phyloP scores from a whole-genome alignment of 2,329 filamentous ascomycete species.

The Epichloe gansuensis region DNA sequence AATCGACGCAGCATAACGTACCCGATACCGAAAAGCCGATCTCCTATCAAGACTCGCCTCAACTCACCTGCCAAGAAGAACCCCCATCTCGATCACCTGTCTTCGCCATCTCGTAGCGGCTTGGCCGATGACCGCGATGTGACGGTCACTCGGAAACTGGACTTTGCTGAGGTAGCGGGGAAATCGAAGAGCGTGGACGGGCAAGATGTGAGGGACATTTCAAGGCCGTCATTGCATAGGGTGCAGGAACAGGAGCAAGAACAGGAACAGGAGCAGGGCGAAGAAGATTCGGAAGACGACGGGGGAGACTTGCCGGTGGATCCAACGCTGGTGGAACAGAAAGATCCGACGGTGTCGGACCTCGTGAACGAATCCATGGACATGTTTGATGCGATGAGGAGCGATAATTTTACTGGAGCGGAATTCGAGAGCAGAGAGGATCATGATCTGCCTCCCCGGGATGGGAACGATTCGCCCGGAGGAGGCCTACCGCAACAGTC shows the following conservation, averaged over 20 bases:
- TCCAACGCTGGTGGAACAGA: slow-evolving; percentile 13
- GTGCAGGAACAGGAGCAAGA: not conserved
- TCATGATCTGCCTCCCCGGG: not conserved
- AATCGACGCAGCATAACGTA: slow-evolving; percentile 36
- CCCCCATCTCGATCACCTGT: slow-evolving; percentile 40
- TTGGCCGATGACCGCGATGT: slow-evolving; percentile 19
- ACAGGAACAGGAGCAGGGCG: slow-evolving; percentile 4
- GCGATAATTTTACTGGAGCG: slow-evolving; percentile 6
- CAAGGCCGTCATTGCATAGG: not conserved
- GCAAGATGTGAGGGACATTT: slow-evolving; percentile 15
- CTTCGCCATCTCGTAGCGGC: slow-evolving; percentile 34
- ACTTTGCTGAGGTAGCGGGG: slow-evolving; percentile 29
- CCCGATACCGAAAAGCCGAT: slow-evolving; percentile 36
- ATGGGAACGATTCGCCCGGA: slow-evolving; percentile 4
- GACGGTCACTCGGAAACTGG: slow-evolving; percentile 39
- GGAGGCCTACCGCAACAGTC: slow-evolving; percentile 2
- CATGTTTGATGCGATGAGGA: slow-evolving; percentile 24
- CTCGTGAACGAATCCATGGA: slow-evolving; percentile 30
- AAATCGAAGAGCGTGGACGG: slow-evolving; percentile 3
- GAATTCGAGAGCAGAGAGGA: slow-evolving; percentile 8
- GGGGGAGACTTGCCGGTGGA: slow-evolving; percentile 6
- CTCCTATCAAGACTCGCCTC: slow-evolving; percentile 51
- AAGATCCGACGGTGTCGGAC: slow-evolving; percentile 16
- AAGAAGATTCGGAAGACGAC: slow-evolving; percentile 15
- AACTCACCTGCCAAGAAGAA: slow-evolving; percentile 49